Evolutionary conservation across 148 eudicot species (phyloP), one percentile per base, ranked within the genome.

Genomic region (Tetragonia tetragonoides): DNA sequence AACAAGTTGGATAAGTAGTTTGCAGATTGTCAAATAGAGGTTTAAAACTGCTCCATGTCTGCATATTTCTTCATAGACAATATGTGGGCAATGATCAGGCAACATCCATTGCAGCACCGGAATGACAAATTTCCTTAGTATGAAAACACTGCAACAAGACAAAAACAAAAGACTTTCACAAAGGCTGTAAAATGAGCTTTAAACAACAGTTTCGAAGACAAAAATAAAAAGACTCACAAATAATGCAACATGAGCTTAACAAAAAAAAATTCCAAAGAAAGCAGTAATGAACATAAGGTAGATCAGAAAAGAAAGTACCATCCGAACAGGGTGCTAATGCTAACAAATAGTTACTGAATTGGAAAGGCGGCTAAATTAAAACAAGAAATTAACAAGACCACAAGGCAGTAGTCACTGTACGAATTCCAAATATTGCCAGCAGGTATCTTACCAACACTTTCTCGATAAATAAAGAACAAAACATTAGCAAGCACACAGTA

Each of bases 51-150:
- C 80, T 80, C 80, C 87, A 80, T 73, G 82, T 28, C 81, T 76
- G 78, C 94, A 93, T 57, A 76, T 56, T 78, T 84, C 86, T 84
- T 78, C 81, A 71, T 79, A 78, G 41, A 54, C 53, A 56, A 64
- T 71, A 64, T 79, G 84, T 46, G 86, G 90, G 86, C 93, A 90
- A 57, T 80, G 86, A 83, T 87, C 89, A 37, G 99, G 99, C 83
- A 95, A 89, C 72, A 95, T 89, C 94, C 94, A 90, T 81, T 88
- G 82, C 75, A 95, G 80, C 49, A 84, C 75, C 51, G 96, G 96
- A 81, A 85, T 81, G 83, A 93, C 81, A 72, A 90, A 85, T 62
- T 91, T 85, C 76, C 88, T 88, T 74, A 95, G 80, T 76, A 88
- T 75, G 85, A 82, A 82, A 68, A 91, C 90, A 89, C 97, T 95